Evolutionary conservation across 164 flowering plant species (phyloP).

Genomic region (Malania oleifera): DNA sequence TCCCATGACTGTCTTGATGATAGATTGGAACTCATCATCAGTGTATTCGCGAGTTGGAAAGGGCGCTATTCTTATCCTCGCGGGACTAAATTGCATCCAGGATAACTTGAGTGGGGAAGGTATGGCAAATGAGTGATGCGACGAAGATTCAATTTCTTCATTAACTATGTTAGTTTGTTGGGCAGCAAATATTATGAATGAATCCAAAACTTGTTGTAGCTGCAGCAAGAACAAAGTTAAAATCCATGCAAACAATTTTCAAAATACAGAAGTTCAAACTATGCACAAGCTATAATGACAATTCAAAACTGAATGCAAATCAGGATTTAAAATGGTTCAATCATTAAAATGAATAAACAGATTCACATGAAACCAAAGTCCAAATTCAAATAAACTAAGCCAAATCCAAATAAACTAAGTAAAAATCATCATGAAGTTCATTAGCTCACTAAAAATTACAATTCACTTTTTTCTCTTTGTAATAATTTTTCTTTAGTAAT

Average conservation of each 20-base stretch:
- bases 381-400: no score
- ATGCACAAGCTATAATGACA: no score
- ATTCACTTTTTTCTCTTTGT: no score
- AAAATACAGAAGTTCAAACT: not conserved
- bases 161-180: constrained; percentile 36
- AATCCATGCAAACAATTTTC: no score
- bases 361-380: no score
- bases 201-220: constrained; percentile 94
- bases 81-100: constrained; percentile 61
- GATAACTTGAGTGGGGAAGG: constrained; percentile 24
- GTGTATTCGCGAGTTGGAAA: constrained; percentile 97
- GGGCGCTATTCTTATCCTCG: constrained; percentile 82
- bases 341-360: no score
- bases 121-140: constrained; percentile 9
- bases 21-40: constrained; percentile 94
- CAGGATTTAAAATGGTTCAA: no score
- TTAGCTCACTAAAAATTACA: no score
- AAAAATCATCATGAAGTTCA: no score
- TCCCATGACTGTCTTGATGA: constrained; percentile 90
- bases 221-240: constrained; percentile 29
- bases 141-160: constrained; percentile 20
- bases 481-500: no score
- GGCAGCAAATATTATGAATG: constrained; percentile 79
- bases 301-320: no score
- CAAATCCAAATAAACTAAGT: no score